Conservation (phyloP, 306 rosid species). For the Purshia tridentata region DNA sequence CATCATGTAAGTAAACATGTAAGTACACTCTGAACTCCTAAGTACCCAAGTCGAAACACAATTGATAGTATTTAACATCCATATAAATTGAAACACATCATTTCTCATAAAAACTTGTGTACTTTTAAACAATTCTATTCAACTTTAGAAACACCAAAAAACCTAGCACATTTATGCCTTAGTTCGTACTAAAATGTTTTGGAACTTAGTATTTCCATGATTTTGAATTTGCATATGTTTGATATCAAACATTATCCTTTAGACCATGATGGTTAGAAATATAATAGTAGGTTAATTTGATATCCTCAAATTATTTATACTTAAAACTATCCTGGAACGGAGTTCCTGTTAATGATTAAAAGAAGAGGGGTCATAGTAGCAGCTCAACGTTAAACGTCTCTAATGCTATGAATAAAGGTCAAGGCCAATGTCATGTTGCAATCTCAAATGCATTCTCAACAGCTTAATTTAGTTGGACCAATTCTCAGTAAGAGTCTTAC, state of each 20-base stretch:
- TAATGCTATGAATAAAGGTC: background rate
- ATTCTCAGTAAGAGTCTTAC: too few species aligned
- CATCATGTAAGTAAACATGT: constrained; percentile 17
- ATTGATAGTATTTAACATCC: background rate
- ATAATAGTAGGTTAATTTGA: background rate
- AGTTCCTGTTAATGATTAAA: background rate
- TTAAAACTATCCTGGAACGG: background rate
- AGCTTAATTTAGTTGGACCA: background rate
- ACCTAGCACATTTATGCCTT: background rate
- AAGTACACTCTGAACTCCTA: background rate
- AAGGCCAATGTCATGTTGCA: background rate
- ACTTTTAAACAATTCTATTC: background rate
- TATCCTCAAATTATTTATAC: background rate
- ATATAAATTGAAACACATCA: background rate
- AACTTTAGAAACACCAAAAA: background rate
- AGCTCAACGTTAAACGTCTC: background rate
- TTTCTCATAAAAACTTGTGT: background rate
- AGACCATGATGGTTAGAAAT: background rate
- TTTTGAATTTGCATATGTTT: background rate
- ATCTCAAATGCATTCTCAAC: background rate
- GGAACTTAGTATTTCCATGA: background rate
- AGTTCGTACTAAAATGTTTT: background rate
- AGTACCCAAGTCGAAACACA: background rate
- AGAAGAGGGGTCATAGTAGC: background rate
- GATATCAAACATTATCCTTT: background rate